Conservation (phyloP, 345 rosid genomes). For the Litchi chinensis region DNA sequence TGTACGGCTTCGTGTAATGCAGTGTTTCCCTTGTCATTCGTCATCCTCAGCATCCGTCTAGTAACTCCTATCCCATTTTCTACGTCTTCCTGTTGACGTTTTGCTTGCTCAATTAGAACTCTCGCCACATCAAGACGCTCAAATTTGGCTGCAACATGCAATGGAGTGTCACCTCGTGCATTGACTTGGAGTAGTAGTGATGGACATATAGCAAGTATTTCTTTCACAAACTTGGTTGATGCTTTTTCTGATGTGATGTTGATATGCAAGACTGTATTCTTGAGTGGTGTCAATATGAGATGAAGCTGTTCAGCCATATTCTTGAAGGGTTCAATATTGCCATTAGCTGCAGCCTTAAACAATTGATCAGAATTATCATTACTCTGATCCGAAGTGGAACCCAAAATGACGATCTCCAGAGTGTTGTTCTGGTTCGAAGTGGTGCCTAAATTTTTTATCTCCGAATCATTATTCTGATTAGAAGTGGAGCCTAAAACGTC, state of each 20-base stretch:
- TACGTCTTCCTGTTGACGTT: not conserved
- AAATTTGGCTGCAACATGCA: conserved; percentile 19
- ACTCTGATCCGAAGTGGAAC: too few species aligned
- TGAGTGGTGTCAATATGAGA: not conserved
- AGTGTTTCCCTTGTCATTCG: conserved; percentile 8
- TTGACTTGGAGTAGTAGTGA: not conserved
- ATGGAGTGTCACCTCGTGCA: conserved; percentile 10
- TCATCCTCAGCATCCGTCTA: not conserved
- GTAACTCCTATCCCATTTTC: conserved; percentile 1
- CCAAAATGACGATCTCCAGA: too few species aligned
- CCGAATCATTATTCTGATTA: too few species aligned
- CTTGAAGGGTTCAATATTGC: not conserved
- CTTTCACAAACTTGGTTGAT: not conserved
- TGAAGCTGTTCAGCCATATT: not conserved
- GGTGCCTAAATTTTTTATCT: too few species aligned
- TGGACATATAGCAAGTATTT: conserved; percentile 13
- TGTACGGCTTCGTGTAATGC: conserved; percentile 10
- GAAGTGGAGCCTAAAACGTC: too few species aligned
- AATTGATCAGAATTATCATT: too few species aligned
- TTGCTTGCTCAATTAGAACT: not conserved
- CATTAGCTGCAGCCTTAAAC: conserved; percentile 5
- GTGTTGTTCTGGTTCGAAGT: too few species aligned
- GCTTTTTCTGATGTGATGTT: not conserved
- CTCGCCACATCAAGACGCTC: not conserved
- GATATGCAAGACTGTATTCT: conserved; percentile 5